Conservation (phyloP, 1,284 basidiomycete genomes). For the Malassezia obtusa region DNA sequence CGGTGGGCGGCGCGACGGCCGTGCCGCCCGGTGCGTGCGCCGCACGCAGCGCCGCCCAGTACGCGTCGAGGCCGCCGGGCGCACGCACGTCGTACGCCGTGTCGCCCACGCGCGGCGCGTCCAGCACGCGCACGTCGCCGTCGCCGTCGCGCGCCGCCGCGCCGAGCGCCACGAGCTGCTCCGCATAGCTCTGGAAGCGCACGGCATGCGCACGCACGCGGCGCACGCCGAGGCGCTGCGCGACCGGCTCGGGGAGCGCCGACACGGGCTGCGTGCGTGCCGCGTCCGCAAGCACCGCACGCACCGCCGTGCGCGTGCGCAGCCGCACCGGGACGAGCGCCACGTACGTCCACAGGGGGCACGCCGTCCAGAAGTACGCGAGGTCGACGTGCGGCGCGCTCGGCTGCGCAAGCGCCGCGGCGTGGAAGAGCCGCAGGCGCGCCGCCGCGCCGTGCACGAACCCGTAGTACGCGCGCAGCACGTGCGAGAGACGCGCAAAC, state of each 20-base stretch:
- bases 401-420: neutral
- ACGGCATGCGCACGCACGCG: neutral
- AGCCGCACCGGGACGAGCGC: conserved; percentile 17
- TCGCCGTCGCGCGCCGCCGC: neutral
- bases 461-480: conserved; percentile 25
- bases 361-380: conserved; percentile 30
- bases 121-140: neutral
- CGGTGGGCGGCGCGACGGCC: neutral
- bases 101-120: neutral
- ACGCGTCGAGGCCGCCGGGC: neutral
- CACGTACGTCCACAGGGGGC: conserved; percentile 17
- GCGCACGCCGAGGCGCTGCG: conserved; percentile 15
- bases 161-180: conserved; percentile 10
- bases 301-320: conserved; percentile 13
- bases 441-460: conserved; percentile 21
- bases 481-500: conserved; percentile 17
- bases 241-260: conserved; percentile 15
- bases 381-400: conserved; percentile 9
- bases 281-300: conserved; percentile 6
- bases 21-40: neutral
- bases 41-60: conserved; percentile 5
- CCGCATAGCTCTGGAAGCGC: conserved; percentile 11
- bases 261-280: conserved; percentile 12
- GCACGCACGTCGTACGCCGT: neutral
- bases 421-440: conserved; percentile 27